These are phyloP conservation scores for Cladosporium sp. DNA, from an alignment of 2,329 filamentous ascomycete genomes.

Conservation along the genomic window DNA sequence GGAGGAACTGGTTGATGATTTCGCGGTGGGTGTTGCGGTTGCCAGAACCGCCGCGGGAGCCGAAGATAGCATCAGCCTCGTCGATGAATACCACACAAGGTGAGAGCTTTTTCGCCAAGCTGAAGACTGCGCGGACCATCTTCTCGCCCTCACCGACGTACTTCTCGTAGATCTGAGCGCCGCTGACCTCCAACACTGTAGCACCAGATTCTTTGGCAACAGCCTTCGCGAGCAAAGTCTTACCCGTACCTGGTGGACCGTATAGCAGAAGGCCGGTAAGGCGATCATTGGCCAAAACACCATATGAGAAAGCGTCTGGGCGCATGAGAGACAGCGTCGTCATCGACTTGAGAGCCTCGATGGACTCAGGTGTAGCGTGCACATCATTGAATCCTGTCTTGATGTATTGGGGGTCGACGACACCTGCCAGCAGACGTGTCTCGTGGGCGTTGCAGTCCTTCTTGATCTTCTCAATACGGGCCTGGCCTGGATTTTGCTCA, in stretches of 20 bases:
- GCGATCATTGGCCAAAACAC: slow-evolving; percentile 85
- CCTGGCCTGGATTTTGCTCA: slow-evolving; percentile 17
- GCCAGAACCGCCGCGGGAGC: slow-evolving; percentile 66
- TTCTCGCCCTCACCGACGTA: slow-evolving; percentile 96
- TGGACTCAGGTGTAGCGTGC: slow-evolving; percentile 76
- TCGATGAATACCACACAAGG: slow-evolving; percentile 96
- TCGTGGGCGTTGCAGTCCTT: slow-evolving; percentile 73
- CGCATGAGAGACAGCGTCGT: slow-evolving; percentile 83
- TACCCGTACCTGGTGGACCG: slow-evolving; percentile 85
- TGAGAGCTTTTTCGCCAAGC: slow-evolving; percentile 82
- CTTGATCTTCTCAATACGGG: slow-evolving; percentile 49
- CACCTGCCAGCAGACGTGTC: slow-evolving; percentile 75
- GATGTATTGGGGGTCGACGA: slow-evolving; percentile 79
- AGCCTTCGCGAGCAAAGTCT: slow-evolving; percentile 73
- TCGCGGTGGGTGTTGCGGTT: slow-evolving; percentile 76
- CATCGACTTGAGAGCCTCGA: slow-evolving; percentile 82
- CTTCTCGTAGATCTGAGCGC: slow-evolving; percentile 91
- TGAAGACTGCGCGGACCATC: slow-evolving; percentile 90
- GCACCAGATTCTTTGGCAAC: slow-evolving; percentile 67
- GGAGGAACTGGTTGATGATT: slow-evolving; percentile 93
- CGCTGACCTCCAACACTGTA: slow-evolving; percentile 77
- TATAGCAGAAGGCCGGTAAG: slow-evolving; percentile 96
- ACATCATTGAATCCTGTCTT: slow-evolving; percentile 86
- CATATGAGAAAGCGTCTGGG: slow-evolving; percentile 94
- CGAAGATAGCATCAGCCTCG: slow-evolving; percentile 90